These are phyloP conservation scores for Venturia nashicola DNA, from an alignment of 2,329 filamentous ascomycete species.

Conservation along the genomic window DNA sequence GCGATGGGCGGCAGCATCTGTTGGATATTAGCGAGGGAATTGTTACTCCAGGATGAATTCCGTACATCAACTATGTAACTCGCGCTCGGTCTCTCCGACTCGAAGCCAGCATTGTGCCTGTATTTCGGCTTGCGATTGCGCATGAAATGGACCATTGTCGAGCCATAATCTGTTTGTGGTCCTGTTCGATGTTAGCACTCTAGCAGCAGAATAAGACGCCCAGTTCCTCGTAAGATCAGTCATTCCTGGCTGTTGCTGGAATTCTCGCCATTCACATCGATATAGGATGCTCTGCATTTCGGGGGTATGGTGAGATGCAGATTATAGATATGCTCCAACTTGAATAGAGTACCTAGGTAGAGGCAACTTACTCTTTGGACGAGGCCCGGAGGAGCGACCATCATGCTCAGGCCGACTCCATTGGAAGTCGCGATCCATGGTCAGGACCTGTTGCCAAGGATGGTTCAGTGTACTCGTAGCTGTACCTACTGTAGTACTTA, in stretches of 20 bases:
- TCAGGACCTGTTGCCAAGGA: not conserved
- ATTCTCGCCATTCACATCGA: too few relatives aligned
- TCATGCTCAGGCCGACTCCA: not conserved
- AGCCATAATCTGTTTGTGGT: slow-evolving; percentile 85
- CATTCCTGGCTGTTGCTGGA: too few relatives aligned
- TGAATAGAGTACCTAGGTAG: not conserved
- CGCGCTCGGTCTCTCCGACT: slow-evolving; percentile 70
- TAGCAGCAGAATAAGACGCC: not conserved
- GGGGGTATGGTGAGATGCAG: too few relatives aligned
- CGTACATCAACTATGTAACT: slow-evolving; percentile 85
- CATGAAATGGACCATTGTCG: slow-evolving; percentile 86
- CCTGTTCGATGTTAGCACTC: slow-evolving; percentile 38
- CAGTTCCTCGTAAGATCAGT: not conserved
- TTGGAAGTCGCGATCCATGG: not conserved
- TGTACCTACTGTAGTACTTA: too few relatives aligned
- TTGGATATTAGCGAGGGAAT: slow-evolving; percentile 1
- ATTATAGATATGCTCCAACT: not conserved
- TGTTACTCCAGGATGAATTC: slow-evolving; percentile 12
- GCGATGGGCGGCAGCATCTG: slow-evolving; percentile 82
- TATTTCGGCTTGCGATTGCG: slow-evolving; percentile 67
- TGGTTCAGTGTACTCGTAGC: not conserved
- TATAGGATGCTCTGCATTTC: too few relatives aligned
- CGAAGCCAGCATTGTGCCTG: slow-evolving; percentile 57
- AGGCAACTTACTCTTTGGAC: not conserved
- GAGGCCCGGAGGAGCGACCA: not conserved